Evolutionary conservation across 805 yeast species (phyloP), one percentile per base, ranked within the genome.

Genomic region (Lipomyces yamadae): DNA sequence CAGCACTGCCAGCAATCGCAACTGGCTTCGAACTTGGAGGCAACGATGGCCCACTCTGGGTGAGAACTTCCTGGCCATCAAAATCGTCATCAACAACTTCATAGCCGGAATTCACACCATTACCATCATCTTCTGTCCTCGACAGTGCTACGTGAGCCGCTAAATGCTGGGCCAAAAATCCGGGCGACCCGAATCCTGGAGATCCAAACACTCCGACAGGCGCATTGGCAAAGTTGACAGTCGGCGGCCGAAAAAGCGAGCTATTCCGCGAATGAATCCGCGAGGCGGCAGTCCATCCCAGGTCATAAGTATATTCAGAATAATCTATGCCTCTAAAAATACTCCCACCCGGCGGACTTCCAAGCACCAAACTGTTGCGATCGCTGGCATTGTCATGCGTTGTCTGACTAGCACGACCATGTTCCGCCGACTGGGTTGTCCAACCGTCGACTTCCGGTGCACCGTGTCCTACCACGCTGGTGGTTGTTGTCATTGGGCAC

Each of bases 271-370:
- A 68, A 45, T 68, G 71, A 18, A 68, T 57, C 29, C 71, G 69
- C 37, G 70, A 62, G 15, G 71, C 71, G 13, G 70, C 71, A 1
- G 71, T 68, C 71, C 71, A 68, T 57, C 71, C 71, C 32, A 66
- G 50, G 30, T 68, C 70, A 50, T 68, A 68, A 8, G 71, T 68
- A 56, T 68, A 68, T n/a, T 68, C 71, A 10, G 70, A 57, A 60
- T 68, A 68, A 35, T 68, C 71, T 35, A 68, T 57, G 34, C 50
- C 55, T 13, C 70, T 50, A 29, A 59, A 60, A 50, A 57, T 15
- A 29, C 29, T 39, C 33, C 56, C 37, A 30, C 64, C 42, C 30
- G 64, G 54, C 32, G 67, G 62, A 33, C 65, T 61, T 15, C 65
- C 65, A 4, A 62, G 53, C n/a, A 55, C 62, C 7, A 57, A 29